Conservation (phyloP, 176 grass and related monocot genomes). For the Musa beccarii region DNA sequence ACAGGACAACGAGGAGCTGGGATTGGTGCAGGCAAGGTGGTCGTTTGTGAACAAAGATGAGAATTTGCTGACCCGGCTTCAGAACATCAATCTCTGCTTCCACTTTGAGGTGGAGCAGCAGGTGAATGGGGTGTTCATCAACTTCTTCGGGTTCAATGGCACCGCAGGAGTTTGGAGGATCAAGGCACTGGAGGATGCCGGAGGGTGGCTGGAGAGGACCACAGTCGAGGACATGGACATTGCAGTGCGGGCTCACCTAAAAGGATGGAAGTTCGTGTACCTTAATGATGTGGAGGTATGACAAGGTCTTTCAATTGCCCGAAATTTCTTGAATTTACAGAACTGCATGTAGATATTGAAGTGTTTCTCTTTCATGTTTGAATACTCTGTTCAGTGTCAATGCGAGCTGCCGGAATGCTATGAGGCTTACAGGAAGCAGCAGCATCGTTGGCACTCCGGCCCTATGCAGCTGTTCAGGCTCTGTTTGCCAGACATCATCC, state of each 20-base stretch:
- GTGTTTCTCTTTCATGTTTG: background rate
- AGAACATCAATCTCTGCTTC: background rate
- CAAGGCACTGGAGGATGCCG: background rate
- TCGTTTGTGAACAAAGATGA: conserved; percentile 2
- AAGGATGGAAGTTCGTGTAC: background rate
- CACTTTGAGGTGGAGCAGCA: conserved; percentile 2
- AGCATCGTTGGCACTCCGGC: background rate
- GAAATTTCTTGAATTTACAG: background rate
- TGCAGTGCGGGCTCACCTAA: background rate
- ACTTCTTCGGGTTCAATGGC: background rate
- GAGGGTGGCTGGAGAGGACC: background rate
- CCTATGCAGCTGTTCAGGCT: background rate
- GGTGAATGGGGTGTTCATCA: conserved; percentile 1
- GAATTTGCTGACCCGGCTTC: background rate
- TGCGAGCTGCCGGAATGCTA: background rate
- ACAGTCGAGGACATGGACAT: background rate
- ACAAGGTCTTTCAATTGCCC: background rate
- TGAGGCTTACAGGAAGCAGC: background rate
- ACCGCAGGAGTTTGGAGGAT: background rate
- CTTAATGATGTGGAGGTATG: background rate
- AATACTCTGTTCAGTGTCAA: background rate
- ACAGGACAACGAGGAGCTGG: background rate
- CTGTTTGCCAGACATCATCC: background rate
- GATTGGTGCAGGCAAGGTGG: background rate
- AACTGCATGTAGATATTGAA: background rate